Conservation (phyloP, 2,329 filamentous ascomycete genomes). For the Alternaria hordeiaustralica region DNA sequence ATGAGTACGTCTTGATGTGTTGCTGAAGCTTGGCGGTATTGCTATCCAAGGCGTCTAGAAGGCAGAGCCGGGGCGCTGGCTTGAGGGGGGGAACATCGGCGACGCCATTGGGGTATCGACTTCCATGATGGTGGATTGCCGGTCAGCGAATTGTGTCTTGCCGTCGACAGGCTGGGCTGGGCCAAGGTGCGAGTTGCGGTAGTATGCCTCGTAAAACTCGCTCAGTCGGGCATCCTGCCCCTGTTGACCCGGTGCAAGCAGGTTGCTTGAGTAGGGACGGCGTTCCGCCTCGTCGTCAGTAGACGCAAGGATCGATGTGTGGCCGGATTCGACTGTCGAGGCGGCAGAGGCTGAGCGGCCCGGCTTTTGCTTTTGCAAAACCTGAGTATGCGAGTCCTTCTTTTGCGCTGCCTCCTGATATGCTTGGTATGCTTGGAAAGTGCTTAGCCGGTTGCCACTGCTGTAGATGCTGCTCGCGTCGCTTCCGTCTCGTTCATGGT, state of each 20-base stretch:
- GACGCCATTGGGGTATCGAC: slow-evolving; percentile 36
- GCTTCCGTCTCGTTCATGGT: slow-evolving; percentile 39
- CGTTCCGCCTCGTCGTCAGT: slow-evolving; percentile 20
- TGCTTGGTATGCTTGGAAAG: slow-evolving; percentile 22
- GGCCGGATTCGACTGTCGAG: slow-evolving; percentile 23
- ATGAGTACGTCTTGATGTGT: background rate
- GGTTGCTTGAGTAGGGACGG: slow-evolving; percentile 19
- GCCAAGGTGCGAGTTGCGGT: slow-evolving; percentile 37
- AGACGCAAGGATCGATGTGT: slow-evolving; percentile 25
- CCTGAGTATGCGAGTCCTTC: background rate
- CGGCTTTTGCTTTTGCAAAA: background rate
- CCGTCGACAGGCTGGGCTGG: slow-evolving; percentile 10
- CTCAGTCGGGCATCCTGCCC: slow-evolving; percentile 39
- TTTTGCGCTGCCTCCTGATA: slow-evolving; percentile 15
- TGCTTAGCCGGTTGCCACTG: slow-evolving; percentile 30
- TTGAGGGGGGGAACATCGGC: slow-evolving; percentile 22
- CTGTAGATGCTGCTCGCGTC: slow-evolving; percentile 45
- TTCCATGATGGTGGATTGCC: slow-evolving; percentile 38
- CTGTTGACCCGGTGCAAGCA: slow-evolving; percentile 23
- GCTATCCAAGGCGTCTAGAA: slow-evolving; percentile 15
- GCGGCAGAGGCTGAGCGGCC: slow-evolving; percentile 26
- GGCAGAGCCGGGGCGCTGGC: slow-evolving; percentile 28
- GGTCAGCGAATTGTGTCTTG: slow-evolving; percentile 21
- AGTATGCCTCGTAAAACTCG: slow-evolving; percentile 52
- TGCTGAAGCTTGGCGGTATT: background rate